A percentile compares a stretch with the other conserved stretches of the same genome.
These are phyloP conservation scores for Apiospora kogelbergensis DNA, from an alignment of 2,329 filamentous ascomycete genomes.

Conservation along the genomic window DNA sequence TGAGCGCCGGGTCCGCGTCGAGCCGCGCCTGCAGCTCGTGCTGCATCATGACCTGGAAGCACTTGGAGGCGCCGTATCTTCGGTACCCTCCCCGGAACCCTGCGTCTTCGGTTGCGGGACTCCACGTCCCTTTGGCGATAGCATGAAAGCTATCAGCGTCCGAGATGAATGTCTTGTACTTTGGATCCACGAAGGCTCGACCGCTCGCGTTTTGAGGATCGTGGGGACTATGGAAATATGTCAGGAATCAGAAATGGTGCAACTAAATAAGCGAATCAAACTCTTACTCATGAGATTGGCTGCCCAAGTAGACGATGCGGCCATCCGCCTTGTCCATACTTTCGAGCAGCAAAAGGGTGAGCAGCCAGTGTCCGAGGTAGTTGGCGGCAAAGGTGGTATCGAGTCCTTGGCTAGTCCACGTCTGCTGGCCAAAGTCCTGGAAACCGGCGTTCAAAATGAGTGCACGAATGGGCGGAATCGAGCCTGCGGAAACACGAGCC, in stretches of 20 bases:
- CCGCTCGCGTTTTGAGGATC: no score
- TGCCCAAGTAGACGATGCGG: conserved; percentile 15
- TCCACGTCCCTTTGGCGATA: not conserved
- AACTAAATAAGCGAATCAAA: no score
- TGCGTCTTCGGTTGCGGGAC: conserved; percentile 31
- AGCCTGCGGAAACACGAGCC: conserved; percentile 15
- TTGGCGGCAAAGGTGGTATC: conserved; percentile 24
- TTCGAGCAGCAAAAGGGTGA: conserved; percentile 22
- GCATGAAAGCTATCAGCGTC: not conserved
- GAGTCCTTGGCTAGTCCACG: conserved; percentile 20
- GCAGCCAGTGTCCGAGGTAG: conserved; percentile 28
- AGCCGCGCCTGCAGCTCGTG: conserved; percentile 37
- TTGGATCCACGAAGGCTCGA: not conserved
- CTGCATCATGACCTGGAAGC: conserved; percentile 37
- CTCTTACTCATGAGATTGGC: not conserved
- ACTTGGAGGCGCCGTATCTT: conserved; percentile 40
- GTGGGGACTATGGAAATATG: no score
- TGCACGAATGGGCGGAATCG: conserved; percentile 37
- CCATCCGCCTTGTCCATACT: conserved; percentile 23
- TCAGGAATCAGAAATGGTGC: no score
- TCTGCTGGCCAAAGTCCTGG: conserved; percentile 23
- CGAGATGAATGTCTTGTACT: not conserved
- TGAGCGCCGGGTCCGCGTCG: conserved; percentile 28
- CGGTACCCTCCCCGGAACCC: conserved; percentile 33
- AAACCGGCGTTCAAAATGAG: conserved; percentile 37